phyloP scores from a whole-genome alignment of 2,329 filamentous ascomycete genomes.

The Colletotrichum lentis region DNA sequence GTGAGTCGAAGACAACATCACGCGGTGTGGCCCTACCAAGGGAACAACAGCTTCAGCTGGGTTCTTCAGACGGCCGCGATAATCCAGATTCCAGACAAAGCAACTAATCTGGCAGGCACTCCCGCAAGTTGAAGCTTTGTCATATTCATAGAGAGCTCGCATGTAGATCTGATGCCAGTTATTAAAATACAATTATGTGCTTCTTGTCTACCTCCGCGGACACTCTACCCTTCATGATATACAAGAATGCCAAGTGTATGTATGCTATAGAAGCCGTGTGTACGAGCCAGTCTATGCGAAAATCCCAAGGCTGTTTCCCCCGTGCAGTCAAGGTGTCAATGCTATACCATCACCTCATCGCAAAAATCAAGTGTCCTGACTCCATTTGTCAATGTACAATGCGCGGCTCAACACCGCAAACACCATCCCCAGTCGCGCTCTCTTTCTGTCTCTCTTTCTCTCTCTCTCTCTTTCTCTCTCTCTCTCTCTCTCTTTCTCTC shows the following conservation, averaged over 20 bases:
- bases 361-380: constrained; percentile 17
- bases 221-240: constrained; percentile 16
- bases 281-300: background rate
- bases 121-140: too few species aligned
- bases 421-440: background rate
- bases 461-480: background rate
- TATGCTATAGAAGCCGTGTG: constrained; percentile 29
- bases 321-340: background rate
- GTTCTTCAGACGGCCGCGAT: too few species aligned
- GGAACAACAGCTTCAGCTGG: too few species aligned
- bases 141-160: background rate
- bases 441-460: too few species aligned
- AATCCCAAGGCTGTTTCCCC: constrained; percentile 18
- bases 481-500: too few species aligned
- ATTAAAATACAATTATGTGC: constrained; percentile 14
- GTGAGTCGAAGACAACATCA: too few species aligned
- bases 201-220: too few species aligned
- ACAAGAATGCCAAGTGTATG: constrained; percentile 17
- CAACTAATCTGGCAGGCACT: too few species aligned
- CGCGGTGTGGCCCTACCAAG: too few species aligned
- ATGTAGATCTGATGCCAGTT: background rate
- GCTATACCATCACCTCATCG: constrained; percentile 18
- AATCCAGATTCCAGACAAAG: too few species aligned
- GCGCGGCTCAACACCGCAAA: constrained; percentile 17
- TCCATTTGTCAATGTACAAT: constrained; percentile 31